Evolutionary conservation across 2,329 filamentous ascomycete species (phyloP).

Genomic region (Colletotrichum paranaense): DNA sequence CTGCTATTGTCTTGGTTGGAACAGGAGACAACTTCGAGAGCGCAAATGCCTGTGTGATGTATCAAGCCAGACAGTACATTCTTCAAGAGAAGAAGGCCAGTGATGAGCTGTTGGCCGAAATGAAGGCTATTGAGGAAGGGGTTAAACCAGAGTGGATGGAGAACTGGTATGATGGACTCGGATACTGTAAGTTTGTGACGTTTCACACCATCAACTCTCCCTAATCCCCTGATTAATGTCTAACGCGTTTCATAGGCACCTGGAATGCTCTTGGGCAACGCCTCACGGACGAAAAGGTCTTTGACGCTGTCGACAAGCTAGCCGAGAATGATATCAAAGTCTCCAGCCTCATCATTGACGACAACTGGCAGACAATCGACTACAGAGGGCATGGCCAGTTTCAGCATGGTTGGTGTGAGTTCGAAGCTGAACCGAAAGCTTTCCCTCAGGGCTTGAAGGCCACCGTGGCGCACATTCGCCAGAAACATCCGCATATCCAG

Average conservation of each 20-base stretch:
- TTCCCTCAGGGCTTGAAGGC: conserved; percentile 86
- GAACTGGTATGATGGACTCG: conserved; percentile 91
- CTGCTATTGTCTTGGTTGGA: conserved; percentile 75
- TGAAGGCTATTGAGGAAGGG: conserved; percentile 57
- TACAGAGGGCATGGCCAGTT: conserved; percentile 62
- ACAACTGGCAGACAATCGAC: conserved; percentile 91
- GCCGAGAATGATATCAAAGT: conserved; percentile 79
- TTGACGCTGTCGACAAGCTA: conserved; percentile 78
- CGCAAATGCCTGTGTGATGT: conserved; percentile 84
- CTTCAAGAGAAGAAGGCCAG: conserved; percentile 54
- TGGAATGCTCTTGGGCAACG: conserved; percentile 94
- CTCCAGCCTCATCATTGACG: conserved; percentile 91
- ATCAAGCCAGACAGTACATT: conserved; percentile 81
- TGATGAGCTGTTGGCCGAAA: conserved; percentile 57
- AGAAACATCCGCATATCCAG: conserved; percentile 76
- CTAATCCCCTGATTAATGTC: not conserved
- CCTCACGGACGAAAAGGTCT: conserved; percentile 83
- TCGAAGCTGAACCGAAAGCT: conserved; percentile 83
- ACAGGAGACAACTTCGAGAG: conserved; percentile 79
- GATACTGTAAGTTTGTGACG: conserved; percentile 74
- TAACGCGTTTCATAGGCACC: conserved; percentile 64
- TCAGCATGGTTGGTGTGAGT: conserved; percentile 78
- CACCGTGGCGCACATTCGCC: conserved; percentile 75
- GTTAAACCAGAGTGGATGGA: conserved; percentile 77
- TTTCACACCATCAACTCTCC: not conserved